Evolutionary conservation across 441 rosid genomes (phyloP).

Genomic region (Capsella rubella): DNA sequence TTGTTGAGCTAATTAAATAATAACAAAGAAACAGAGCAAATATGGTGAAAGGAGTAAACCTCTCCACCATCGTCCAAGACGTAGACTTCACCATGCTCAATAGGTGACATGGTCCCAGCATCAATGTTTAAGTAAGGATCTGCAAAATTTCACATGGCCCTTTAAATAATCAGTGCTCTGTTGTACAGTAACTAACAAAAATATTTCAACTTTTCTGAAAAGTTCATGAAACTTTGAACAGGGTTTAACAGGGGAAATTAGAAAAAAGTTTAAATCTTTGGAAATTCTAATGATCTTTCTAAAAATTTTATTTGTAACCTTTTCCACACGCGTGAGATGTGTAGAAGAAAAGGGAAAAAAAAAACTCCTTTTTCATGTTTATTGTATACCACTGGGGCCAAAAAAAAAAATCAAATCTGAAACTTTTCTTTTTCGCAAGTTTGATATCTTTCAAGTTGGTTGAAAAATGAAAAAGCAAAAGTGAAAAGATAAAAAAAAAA

Average conservation of each 20-base stretch:
- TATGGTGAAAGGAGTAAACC: slow-evolving; percentile 49
- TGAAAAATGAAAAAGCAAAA: slow-evolving; percentile 13
- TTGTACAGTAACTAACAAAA: slow-evolving; percentile 6
- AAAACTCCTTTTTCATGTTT: slow-evolving; percentile 10
- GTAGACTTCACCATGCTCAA: slow-evolving; percentile 96
- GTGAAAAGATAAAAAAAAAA: slow-evolving; percentile 10
- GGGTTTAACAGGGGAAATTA: neutral
- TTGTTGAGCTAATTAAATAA: slow-evolving; percentile 16
- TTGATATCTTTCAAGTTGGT: slow-evolving; percentile 1
- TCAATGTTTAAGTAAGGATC: slow-evolving; percentile 98
- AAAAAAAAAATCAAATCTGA: slow-evolving; percentile 36
- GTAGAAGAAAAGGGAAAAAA: neutral
- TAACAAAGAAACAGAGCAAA: slow-evolving; percentile 6
- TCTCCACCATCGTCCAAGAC: slow-evolving; percentile 99
- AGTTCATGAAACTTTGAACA: slow-evolving; percentile 11
- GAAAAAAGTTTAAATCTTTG: slow-evolving; percentile 1
- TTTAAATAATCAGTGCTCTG: neutral
- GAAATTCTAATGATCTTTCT: slow-evolving; percentile 14
- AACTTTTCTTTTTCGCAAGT: slow-evolving; percentile 22
- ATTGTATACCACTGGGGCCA: slow-evolving; percentile 32
- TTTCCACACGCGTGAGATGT: slow-evolving; percentile 40
- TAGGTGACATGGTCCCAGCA: slow-evolving; percentile 99
- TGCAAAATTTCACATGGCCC: slow-evolving; percentile 40
- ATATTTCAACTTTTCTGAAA: slow-evolving; percentile 12
- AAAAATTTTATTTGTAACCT: slow-evolving; percentile 4